phyloP scores from a whole-genome alignment of 2,329 filamentous ascomycete genomes.

The Zasmidium citrigriseum region DNA sequence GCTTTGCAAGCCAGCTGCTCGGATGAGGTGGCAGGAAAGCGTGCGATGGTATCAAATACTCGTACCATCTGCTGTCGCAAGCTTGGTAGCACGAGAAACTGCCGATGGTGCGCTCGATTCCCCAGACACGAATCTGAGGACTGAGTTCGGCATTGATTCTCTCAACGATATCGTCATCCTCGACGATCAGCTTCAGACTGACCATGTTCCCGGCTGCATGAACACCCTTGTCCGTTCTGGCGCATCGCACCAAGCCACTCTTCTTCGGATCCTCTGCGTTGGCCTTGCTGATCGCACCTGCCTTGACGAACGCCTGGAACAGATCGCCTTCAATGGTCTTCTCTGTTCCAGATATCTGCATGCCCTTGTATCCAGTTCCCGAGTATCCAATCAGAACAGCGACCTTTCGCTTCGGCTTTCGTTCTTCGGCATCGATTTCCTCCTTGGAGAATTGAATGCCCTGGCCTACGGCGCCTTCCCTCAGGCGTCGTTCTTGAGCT shows the following conservation, averaged over 20 bases:
- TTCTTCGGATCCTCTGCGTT: slow-evolving; percentile 98
- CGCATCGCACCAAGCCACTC: slow-evolving; percentile 89
- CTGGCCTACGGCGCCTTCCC: slow-evolving; percentile 44
- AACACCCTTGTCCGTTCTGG: slow-evolving; percentile 94
- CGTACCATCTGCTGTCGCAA: slow-evolving; percentile 94
- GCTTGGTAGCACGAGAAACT: slow-evolving; percentile 93
- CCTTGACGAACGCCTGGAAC: slow-evolving; percentile 86
- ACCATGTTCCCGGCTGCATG: slow-evolving; percentile 96
- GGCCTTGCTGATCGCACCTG: slow-evolving; percentile 91
- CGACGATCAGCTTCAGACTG: slow-evolving; percentile 91
- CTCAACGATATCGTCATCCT: slow-evolving; percentile 81
- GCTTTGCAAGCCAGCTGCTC: slow-evolving; percentile 79
- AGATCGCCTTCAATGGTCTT: slow-evolving; percentile 96
- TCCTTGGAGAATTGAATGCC: slow-evolving; percentile 63
- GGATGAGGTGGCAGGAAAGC: slow-evolving; percentile 91
- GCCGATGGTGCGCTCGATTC: slow-evolving; percentile 83
- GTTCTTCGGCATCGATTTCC: slow-evolving; percentile 83
- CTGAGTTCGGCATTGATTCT: slow-evolving; percentile 88
- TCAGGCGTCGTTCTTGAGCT: slow-evolving; percentile 46
- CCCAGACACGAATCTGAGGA: slow-evolving; percentile 92
- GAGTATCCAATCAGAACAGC: slow-evolving; percentile 95
- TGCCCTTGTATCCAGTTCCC: slow-evolving; percentile 93
- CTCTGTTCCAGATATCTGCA: slow-evolving; percentile 72
- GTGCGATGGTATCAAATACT: slow-evolving; percentile 93
- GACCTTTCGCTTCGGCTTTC: slow-evolving; percentile 92